Conservation (phyloP, 2,329 filamentous ascomycete species). For the Alternaria burnsii region DNA sequence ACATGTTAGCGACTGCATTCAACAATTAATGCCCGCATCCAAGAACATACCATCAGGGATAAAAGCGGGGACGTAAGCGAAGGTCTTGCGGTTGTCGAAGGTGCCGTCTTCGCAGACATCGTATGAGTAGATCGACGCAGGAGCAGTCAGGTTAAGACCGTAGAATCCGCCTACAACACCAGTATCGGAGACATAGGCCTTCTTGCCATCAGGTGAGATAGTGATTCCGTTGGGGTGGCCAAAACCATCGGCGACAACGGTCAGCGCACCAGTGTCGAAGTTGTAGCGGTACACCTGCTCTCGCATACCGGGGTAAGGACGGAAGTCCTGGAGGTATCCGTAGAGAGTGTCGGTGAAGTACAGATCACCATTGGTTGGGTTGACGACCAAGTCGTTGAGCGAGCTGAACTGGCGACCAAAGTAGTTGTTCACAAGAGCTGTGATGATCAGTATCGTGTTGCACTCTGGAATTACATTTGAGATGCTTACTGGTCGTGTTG, state of each 20-base stretch:
- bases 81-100: constrained; percentile 32
- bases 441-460: constrained; percentile 5
- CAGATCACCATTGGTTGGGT: constrained; percentile 51
- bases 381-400: constrained; percentile 52
- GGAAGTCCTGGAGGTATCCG: constrained; percentile 36
- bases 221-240: constrained; percentile 54
- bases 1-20: constrained; percentile 9
- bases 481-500: constrained; percentile 32
- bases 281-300: constrained; percentile 54
- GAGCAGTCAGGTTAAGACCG: constrained; percentile 30
- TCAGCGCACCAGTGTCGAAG: constrained; percentile 49
- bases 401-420: constrained; percentile 56
- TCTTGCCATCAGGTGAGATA: constrained; percentile 52
- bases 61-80: constrained; percentile 27
- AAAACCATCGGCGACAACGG: constrained; percentile 51
- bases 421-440: constrained; percentile 54
- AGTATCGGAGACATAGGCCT: constrained; percentile 57
- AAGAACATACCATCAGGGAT: constrained; percentile 30
- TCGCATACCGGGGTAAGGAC: constrained; percentile 34
- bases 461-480: neutral
- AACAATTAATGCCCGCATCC: neutral
- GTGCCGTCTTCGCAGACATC: constrained; percentile 33
- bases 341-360: constrained; percentile 58
- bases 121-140: constrained; percentile 35
- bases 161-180: constrained; percentile 32